Conservation (phyloP, 345 rosid genomes). For the Populus pruinosa region DNA sequence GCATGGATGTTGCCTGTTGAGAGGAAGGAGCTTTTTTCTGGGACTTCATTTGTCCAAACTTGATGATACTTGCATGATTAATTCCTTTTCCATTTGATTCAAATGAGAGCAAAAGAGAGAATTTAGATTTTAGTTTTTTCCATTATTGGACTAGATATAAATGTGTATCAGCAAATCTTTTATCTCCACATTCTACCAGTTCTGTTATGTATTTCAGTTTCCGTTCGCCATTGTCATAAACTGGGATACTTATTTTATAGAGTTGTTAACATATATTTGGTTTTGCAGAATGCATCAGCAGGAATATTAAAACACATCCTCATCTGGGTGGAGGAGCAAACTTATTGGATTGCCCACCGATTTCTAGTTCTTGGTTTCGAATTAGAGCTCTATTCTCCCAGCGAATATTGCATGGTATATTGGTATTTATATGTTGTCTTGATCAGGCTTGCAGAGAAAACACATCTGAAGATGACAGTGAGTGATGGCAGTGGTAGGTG, state of each 20-base stretch:
- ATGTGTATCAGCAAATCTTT: neutral
- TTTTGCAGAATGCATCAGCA: constrained; percentile 53
- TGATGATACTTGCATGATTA: neutral
- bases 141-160: neutral
- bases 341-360: constrained; percentile 87
- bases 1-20: neutral
- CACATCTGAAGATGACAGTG: constrained; percentile 54
- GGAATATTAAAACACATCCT: constrained; percentile 60
- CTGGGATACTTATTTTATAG: neutral
- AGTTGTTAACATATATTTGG: constrained; percentile 4
- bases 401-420: constrained; percentile 93
- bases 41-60: neutral
- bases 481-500: constrained; percentile 40
- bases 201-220: neutral
- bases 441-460: constrained; percentile 79
- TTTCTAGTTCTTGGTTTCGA: constrained; percentile 90
- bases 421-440: constrained; percentile 77
- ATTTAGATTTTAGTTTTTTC: neutral
- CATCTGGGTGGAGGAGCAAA: constrained; percentile 89
- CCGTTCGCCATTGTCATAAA: neutral
- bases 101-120: neutral
- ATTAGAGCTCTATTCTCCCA: constrained; percentile 80
- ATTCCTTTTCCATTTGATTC: neutral
- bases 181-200: neutral
- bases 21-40: neutral